Base-by-base conservation (phyloP, 1,284 basidiomycete genomes). In the Microbotryum silenes-acaulis region DNA sequence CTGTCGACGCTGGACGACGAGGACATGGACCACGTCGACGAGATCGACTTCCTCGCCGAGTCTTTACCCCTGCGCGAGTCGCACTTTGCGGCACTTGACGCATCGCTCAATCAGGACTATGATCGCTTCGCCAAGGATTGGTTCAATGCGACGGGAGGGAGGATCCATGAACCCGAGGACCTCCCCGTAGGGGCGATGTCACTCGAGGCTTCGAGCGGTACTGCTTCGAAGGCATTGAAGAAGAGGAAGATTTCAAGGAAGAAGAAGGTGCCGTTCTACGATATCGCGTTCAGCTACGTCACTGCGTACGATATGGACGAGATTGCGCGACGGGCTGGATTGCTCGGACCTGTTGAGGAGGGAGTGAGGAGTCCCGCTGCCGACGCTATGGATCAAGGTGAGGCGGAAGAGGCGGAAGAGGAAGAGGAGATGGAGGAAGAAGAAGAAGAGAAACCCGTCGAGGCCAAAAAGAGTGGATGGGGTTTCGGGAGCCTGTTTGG, bases 221-320 rank as follows among this genome's bases (percentile, higher is more conserved):
- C 4, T 12, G 16, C 42, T 5, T 16, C 18, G 20, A 27, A 46
- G 44, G 18, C 16, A 6, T 42, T 18, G 37, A 42, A 42, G 25
- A 31, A 42, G 16, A 25, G 52, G 27, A 73, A 78, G 33, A 42
- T 18, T 42, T 18, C 37, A 42, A 78, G 84, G 74, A 85, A 86
- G 77, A 92, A 92, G 74, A 88, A 21, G 46, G 42, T 33, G 29
- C 72, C 91, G 42, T 94, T 94, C 79, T 94, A 91, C 76, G 89
- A 94, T 74, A 87, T 90, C 67, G 91, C 90, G n/a, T 83, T 91
- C 72, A 94, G 93, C 76, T 94, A 93, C 71, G 84, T 91, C 59
- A 84, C 87, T 89, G 71, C 62, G 9, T 70, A 71, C 46, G 70
- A 68, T 42, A 85, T 92, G 82, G 87, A 89, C 51, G 79, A 82